Percentiles rank a stretch among this genome's conserved stretches.
These are phyloP conservation scores for Phytophthora lateralis DNA, from an alignment of 352 stramenopile genomes.

Conservation along the genomic window DNA sequence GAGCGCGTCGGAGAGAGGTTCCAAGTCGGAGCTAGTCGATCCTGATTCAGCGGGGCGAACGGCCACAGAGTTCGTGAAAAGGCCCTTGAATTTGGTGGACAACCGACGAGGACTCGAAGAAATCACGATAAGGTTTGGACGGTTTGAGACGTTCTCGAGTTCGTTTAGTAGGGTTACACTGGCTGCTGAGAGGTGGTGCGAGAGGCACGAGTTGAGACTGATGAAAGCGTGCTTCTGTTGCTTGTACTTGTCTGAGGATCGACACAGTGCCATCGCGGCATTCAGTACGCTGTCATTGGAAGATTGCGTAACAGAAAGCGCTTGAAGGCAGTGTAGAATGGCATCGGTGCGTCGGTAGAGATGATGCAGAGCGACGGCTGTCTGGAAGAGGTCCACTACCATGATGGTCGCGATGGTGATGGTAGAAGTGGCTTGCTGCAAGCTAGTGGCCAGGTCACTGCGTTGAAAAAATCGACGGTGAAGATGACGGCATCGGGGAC, in stretches of 20 bases:
- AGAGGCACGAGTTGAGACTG: slow-evolving; percentile 7
- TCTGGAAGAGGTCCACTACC: slow-evolving; percentile 3
- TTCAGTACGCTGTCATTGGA: neutral
- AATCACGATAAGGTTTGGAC: neutral
- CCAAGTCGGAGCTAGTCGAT: neutral
- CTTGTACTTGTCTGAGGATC: neutral
- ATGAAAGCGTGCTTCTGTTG: slow-evolving; percentile 8
- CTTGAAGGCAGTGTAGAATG: slow-evolving; percentile 3
- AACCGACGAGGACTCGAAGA: neutral
- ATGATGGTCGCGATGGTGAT: slow-evolving; percentile 10
- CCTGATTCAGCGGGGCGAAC: neutral
- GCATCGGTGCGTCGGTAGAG: slow-evolving; percentile 4
- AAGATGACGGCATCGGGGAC: slow-evolving; percentile 22
- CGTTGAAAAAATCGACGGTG: slow-evolving; percentile 29
- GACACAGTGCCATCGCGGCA: slow-evolving; percentile 1
- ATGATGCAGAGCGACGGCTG: slow-evolving; percentile 3
- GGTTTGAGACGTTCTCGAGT: neutral
- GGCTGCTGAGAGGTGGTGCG: neutral
- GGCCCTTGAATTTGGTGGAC: neutral
- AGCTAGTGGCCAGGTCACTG: slow-evolving; percentile 19
- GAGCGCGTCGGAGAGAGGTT: neutral
- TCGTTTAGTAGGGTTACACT: neutral
- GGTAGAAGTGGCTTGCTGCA: slow-evolving; percentile 17
- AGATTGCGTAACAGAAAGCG: neutral
- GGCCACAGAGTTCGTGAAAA: neutral